Evolutionary conservation across 306 rosid genomes (phyloP).

Genomic region (Canavalia ensiformis): DNA sequence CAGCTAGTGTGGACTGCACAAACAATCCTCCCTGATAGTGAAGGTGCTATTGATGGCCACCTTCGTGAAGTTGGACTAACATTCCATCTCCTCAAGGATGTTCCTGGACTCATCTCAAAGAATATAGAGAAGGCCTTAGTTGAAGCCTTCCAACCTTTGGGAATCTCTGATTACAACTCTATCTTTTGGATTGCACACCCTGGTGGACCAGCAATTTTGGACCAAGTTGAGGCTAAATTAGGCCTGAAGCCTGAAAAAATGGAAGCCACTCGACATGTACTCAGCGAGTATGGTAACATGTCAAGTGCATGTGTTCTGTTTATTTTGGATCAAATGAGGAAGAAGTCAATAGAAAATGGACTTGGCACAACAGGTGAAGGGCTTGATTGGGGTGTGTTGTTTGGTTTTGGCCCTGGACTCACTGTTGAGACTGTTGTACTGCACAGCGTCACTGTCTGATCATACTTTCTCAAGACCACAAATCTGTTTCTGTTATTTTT

Average conservation of each 20-base stretch:
- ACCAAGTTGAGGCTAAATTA: conserved; percentile 50
- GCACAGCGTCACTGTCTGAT: conserved; percentile 22
- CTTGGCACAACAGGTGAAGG: neutral
- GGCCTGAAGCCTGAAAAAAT: conserved; percentile 48
- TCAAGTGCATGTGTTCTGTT: conserved; percentile 51
- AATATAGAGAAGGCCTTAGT: no score
- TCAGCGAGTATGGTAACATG: conserved; percentile 51
- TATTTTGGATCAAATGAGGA: conserved; percentile 48
- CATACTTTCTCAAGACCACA: neutral
- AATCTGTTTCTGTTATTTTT: no score
- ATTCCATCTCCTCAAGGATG: no score
- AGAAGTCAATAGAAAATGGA: conserved; percentile 19
- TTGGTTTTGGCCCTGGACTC: conserved; percentile 53
- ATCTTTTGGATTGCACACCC: conserved; percentile 51
- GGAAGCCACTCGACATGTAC: conserved; percentile 44
- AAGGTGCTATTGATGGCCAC: no score
- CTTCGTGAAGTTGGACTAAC: no score
- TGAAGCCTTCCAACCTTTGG: conserved; percentile 46
- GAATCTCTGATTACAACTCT: conserved; percentile 51
- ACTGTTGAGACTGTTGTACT: conserved; percentile 52
- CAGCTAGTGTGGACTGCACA: conserved; percentile 24
- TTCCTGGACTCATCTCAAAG: no score
- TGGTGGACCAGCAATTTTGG: conserved; percentile 48
- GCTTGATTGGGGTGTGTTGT: conserved; percentile 42
- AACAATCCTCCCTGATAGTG: no score